Conservation (phyloP, 306 rosid genomes). For the Medicago ruthenica region DNA sequence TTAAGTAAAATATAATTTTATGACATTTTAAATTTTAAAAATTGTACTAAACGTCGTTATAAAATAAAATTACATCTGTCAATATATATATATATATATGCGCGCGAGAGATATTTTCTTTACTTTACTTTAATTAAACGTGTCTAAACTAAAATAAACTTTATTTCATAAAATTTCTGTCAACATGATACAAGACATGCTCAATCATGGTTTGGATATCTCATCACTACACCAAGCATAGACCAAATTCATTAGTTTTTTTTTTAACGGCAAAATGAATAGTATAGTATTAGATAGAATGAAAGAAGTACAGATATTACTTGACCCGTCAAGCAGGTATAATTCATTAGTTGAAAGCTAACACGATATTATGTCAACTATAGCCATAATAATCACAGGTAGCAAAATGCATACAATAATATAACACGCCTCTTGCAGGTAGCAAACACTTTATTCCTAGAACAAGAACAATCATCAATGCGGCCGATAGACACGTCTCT, state of each 20-base stretch:
- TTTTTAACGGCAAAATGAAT: no score
- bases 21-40: no score
- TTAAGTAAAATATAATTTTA: no score
- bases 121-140: neutral
- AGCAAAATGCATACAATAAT: conserved; percentile 14
- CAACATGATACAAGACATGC: neutral
- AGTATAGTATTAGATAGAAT: no score
- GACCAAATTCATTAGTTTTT: no score
- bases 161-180: neutral
- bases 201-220: neutral
- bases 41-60: no score
- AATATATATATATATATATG: no score
- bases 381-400: neutral
- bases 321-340: no score
- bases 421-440: conserved; percentile 7
- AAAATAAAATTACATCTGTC: no score
- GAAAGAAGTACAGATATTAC: no score
- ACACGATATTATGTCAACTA: neutral
- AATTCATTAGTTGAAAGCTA: neutral
- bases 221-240: neutral
- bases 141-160: neutral
- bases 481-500: conserved; percentile 30
- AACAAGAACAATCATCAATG: conserved; percentile 36
- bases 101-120: no score
- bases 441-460: conserved; percentile 34